Base-by-base conservation (phyloP, 805 yeast species). In the Spathaspora passalidarum region DNA sequence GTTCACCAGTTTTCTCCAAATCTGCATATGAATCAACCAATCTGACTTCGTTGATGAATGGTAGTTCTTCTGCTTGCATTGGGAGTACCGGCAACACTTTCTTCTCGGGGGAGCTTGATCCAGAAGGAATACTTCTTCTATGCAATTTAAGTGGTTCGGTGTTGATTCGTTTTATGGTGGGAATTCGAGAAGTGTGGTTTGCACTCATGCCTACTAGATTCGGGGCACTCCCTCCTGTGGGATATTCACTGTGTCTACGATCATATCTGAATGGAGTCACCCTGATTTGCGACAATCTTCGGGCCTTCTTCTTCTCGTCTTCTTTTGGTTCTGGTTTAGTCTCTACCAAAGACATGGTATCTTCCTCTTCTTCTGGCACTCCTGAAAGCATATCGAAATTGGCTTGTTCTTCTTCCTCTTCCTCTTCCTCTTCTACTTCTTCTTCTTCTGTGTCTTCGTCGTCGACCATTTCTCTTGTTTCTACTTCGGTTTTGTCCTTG, bases 1-100 rank as follows among this genome's bases (percentile, higher is more conserved):
- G 10, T 39, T 23, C 22, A 11, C 38, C 18, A 14, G 20, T 21
- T 11, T 13, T 14, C 3, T 40, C 44, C n/a, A 36, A 20, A 21
- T 26, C 25, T 36, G 35, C n/a, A 13, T 18, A n/a, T 23, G 32
- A 20, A 37, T 57, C 51, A 22, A 54, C 45, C 35, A 68, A 54
- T 44, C 56, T 61, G 37, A 69, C 62, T 48, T 66, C 69, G 48
- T 67, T 65, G 37, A 65, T 63, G 32, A 69, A 61, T 8, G 74
- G 74, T 44, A 69, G 58, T 23, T 68, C 74, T 20, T 62, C 65
- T 17, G 52, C 48, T 17, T 49, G 54, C 5, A 42, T 39, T 3
- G 64, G 64, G 8, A 48, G 23, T 3, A 48, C 50, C 0, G 65
- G 64, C 23, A 59, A 50, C 20, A 47, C 47, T 47, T 60, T 59